Conservation (phyloP, 2,329 filamentous ascomycete genomes). For the Emericellopsis atlantica region DNA sequence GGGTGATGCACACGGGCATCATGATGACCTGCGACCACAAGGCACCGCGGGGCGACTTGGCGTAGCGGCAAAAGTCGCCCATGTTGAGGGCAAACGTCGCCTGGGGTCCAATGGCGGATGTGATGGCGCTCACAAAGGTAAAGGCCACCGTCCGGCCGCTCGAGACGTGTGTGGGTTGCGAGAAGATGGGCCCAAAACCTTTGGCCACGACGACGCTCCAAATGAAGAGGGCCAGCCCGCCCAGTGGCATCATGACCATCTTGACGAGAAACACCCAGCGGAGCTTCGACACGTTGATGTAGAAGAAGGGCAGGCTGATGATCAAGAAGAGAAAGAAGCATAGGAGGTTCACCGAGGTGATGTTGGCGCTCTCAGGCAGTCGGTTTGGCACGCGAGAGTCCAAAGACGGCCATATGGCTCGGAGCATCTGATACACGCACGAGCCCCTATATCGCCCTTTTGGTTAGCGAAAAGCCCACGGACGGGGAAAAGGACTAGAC, state of each 20-base stretch:
- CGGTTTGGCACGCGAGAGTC: constrained; percentile 25
- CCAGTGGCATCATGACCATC: not conserved
- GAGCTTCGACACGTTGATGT: constrained; percentile 13
- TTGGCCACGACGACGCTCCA: constrained; percentile 8
- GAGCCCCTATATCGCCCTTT: not conserved
- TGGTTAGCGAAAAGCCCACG: not conserved
- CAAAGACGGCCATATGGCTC: constrained; percentile 24
- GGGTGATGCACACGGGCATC: constrained; percentile 5
- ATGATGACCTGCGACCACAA: constrained; percentile 8
- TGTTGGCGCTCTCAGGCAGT: constrained; percentile 22
- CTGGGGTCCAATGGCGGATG: constrained; percentile 8
- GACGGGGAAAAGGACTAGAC: not conserved
- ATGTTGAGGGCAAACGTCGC: constrained; percentile 8
- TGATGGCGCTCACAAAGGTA: constrained; percentile 9
- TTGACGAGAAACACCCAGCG: constrained; percentile 9
- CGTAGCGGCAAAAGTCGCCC: constrained; percentile 9
- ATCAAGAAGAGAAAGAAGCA: constrained; percentile 12
- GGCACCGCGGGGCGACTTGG: constrained; percentile 6
- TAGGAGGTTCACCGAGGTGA: constrained; percentile 9
- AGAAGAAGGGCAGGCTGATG: constrained; percentile 2
- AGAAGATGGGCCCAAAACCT: constrained; percentile 9
- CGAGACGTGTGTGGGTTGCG: constrained; percentile 5
- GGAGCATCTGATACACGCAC: constrained; percentile 6
- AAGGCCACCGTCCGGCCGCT: constrained; percentile 8
- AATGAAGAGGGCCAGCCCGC: constrained; percentile 8